A percentile compares a stretch with the other conserved stretches of the same genome.
These are phyloP conservation scores for Penicillium bialowiezense DNA, from an alignment of 495 filamentous ascomycete species.

Conservation along the genomic window DNA sequence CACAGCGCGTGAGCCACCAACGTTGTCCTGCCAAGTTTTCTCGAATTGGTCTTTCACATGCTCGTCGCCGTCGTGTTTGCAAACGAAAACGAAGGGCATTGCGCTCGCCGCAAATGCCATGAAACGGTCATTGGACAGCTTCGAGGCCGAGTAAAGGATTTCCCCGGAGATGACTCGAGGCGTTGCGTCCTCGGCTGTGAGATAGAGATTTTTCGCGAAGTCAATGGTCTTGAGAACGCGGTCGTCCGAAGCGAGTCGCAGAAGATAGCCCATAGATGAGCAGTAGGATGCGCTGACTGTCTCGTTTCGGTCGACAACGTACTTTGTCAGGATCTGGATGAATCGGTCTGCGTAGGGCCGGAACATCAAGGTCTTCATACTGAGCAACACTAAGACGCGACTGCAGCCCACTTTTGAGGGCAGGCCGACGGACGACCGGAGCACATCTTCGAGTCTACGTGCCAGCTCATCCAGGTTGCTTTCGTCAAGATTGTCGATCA, in stretches of 20 bases:
- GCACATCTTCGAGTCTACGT: constrained; percentile 65
- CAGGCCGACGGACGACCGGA: constrained; percentile 83
- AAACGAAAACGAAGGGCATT: constrained; percentile 84
- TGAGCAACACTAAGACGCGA: constrained; percentile 81
- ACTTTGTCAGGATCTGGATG: constrained; percentile 71
- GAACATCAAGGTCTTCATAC: constrained; percentile 71
- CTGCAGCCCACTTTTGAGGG: constrained; percentile 90
- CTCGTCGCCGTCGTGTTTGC: constrained; percentile 77
- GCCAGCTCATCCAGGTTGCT: constrained; percentile 70
- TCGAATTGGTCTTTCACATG: constrained; percentile 71
- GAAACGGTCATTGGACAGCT: constrained; percentile 86
- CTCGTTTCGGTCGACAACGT: constrained; percentile 84
- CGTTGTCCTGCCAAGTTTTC: constrained; percentile 86
- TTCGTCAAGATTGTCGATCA: constrained; percentile 77
- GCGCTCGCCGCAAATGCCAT: constrained; percentile 68
- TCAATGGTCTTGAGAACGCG: constrained; percentile 63
- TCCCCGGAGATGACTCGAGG: constrained; percentile 74
- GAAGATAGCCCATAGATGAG: constrained; percentile 77
- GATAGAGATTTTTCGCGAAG: constrained; percentile 70
- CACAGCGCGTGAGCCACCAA: constrained; percentile 77
- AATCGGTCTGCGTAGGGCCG: constrained; percentile 74
- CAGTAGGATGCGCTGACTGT: constrained; percentile 86
- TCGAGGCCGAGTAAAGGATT: constrained; percentile 72
- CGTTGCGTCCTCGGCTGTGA: constrained; percentile 71
- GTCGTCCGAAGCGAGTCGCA: constrained; percentile 69